These are phyloP conservation scores for Leishmania tropica DNA, from an alignment of 208 protist species.

Conservation along the genomic window DNA sequence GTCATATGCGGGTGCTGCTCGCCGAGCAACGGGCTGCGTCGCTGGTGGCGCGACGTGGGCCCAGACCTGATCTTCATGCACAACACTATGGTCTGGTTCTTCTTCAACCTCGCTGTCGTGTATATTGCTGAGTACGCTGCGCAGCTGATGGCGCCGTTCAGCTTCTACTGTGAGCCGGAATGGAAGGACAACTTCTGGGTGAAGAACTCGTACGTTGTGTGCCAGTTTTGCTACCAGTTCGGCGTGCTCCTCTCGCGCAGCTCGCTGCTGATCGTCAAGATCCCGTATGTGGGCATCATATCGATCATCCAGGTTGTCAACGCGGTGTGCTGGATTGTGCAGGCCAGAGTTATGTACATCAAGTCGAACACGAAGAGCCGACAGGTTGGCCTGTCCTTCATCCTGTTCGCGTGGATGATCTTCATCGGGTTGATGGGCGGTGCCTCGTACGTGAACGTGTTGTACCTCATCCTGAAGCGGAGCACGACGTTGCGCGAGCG, in stretches of 20 bases:
- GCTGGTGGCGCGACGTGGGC: slow-evolving; percentile 57
- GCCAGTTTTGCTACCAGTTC: slow-evolving; percentile 92
- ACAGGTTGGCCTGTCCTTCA: slow-evolving; percentile 63
- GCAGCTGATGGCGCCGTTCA: slow-evolving; percentile 84
- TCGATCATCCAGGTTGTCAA: slow-evolving; percentile 89
- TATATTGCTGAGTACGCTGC: slow-evolving; percentile 90
- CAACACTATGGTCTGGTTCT: slow-evolving; percentile 70
- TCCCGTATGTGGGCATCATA: slow-evolving; percentile 80
- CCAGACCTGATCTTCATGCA: slow-evolving; percentile 44
- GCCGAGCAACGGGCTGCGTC: slow-evolving; percentile 20
- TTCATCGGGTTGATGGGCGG: slow-evolving; percentile 91
- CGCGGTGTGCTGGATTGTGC: slow-evolving; percentile 85
- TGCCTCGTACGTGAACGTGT: slow-evolving; percentile 92
- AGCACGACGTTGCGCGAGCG: slow-evolving; percentile 34
- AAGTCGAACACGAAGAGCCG: slow-evolving; percentile 28
- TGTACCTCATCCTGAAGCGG: slow-evolving; percentile 82
- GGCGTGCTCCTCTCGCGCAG: slow-evolving; percentile 90
- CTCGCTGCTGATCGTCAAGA: slow-evolving; percentile 78
- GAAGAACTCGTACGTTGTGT: slow-evolving; percentile 76
- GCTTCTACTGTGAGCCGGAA: slow-evolving; percentile 53
- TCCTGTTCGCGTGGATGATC: slow-evolving; percentile 89
- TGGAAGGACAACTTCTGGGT: slow-evolving; percentile 64
- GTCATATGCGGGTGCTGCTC: neutral
- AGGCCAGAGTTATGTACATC: slow-evolving; percentile 77
- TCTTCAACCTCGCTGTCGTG: slow-evolving; percentile 78